These are phyloP conservation scores for Solanum corneliomulleri DNA, from an alignment of 257 asterid genomes.

Conservation along the genomic window DNA sequence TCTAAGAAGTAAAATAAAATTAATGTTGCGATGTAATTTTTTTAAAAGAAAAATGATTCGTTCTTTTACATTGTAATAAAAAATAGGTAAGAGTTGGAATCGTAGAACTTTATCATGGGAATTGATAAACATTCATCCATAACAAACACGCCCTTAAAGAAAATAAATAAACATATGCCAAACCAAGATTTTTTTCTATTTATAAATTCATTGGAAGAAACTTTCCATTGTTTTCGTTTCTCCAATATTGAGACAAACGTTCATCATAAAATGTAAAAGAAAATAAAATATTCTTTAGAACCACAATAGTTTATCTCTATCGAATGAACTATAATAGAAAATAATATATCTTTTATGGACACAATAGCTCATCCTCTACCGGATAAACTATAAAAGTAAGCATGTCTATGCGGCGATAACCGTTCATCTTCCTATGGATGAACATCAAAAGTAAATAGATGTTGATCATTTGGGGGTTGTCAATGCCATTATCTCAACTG, in stretches of 20 bases:
- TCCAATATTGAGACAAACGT: neutral
- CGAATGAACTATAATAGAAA: neutral
- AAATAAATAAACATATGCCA: neutral
- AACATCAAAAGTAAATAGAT: neutral
- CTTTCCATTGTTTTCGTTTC: neutral
- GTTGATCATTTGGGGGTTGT: constrained; percentile 8
- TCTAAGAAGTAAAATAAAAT: neutral
- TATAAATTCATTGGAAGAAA: neutral
- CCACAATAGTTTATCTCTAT: neutral
- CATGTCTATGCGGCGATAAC: neutral
- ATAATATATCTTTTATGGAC: neutral
- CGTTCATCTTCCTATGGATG: neutral
- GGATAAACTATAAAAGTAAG: neutral
- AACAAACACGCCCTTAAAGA: neutral
- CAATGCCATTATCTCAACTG: constrained; percentile 49
- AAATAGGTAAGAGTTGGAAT: neutral
- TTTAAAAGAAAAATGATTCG: rapidly evolving
- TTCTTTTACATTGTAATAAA: neutral
- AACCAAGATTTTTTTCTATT: neutral
- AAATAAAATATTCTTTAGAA: neutral
- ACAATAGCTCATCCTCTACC: neutral
- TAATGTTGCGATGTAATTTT: neutral
- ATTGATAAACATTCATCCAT: neutral
- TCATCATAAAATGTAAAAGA: neutral
- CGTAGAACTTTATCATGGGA: neutral